Base-by-base conservation (phyloP, 768 basidiomycete genomes). In the Fomitopsis serialis region DNA sequence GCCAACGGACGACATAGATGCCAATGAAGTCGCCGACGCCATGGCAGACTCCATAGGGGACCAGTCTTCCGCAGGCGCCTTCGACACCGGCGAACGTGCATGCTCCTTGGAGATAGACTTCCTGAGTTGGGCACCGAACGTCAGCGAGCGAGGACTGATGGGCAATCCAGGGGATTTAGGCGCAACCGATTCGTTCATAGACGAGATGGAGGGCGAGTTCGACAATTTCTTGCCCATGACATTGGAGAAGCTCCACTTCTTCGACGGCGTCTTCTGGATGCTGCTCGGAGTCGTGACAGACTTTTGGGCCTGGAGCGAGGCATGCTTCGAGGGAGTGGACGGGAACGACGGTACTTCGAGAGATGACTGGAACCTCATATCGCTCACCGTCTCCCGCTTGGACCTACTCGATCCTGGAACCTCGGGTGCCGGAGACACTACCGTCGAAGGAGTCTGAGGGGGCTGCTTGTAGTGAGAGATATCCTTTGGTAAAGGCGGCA, bases 171-270 rank as follows among this genome's bases (percentile, higher is more conserved):
- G 73, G 40, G 81, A 80, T 58, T 81, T 70, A 64, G 70, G 50
- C 48, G 61, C 64, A 24, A 68, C 50, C 1, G 62, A 61, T 53
- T 78, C 76, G 59, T 67, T 75, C 66, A 74, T 69, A 1, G 83
- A 80, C 40, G 78, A 75, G 17, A 75, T 76, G 19, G 84, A 84
- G 46, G 86, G 82, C 24, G 83, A 85, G 54, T 78, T 78, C 13
- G 84, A 78, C 48, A 90, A 69, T 64, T 80, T 89, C 67, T 89
- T 78, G 59, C 88, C 90, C 3, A 94, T 72, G 22, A 88, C 89
- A 57, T 79, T 87, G n/a, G 89, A 88, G 67, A 95, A 89, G 66
- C 92, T 94, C 92, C 92, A 95, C 69, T 95, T 95, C 79, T 93
- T 94, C n/a, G 89, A 91, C 32, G 92, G 91, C 2, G 89, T 88